Percentiles rank a stretch among this genome's conserved stretches.
Conservation (phyloP, 148 eudicot species). For the Silene latifolia region DNA sequence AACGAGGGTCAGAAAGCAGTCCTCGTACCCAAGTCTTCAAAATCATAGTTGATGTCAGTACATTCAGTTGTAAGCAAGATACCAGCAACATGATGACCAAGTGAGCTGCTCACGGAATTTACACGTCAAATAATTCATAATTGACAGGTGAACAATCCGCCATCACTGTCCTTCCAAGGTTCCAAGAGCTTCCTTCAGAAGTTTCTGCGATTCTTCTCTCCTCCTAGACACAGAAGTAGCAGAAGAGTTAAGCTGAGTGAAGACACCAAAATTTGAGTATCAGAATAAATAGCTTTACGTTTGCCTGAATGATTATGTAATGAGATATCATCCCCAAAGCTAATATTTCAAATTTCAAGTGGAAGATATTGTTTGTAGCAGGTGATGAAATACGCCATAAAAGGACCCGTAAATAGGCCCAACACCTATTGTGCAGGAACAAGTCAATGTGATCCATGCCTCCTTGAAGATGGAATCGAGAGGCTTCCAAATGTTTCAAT, state of each 20-base stretch:
- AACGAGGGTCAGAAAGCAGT: constrained; percentile 1
- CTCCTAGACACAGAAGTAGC: constrained; percentile 43
- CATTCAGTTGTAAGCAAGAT: not conserved
- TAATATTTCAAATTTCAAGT: too few species aligned
- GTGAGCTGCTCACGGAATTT: not conserved
- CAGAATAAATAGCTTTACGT: too few species aligned
- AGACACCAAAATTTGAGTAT: not conserved
- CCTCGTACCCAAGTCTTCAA: not conserved
- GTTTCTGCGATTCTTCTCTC: constrained; percentile 78
- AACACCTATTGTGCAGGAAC: too few species aligned
- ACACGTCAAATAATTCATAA: not conserved
- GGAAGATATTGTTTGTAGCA: too few species aligned
- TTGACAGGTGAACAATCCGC: not conserved
- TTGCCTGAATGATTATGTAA: too few species aligned
- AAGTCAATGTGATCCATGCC: too few species aligned
- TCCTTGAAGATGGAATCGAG: too few species aligned
- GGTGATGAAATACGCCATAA: too few species aligned
- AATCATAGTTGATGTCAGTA: not conserved
- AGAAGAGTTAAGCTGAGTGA: not conserved
- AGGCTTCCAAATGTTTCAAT: too few species aligned
- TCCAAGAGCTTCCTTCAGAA: constrained; percentile 74
- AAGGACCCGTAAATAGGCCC: too few species aligned
- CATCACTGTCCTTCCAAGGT: constrained; percentile 63
- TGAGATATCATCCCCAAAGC: too few species aligned
- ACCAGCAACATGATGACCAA: not conserved